phyloP scores from a whole-genome alignment of 108 stramenopile genomes.

The Conticribra weissflogii region DNA sequence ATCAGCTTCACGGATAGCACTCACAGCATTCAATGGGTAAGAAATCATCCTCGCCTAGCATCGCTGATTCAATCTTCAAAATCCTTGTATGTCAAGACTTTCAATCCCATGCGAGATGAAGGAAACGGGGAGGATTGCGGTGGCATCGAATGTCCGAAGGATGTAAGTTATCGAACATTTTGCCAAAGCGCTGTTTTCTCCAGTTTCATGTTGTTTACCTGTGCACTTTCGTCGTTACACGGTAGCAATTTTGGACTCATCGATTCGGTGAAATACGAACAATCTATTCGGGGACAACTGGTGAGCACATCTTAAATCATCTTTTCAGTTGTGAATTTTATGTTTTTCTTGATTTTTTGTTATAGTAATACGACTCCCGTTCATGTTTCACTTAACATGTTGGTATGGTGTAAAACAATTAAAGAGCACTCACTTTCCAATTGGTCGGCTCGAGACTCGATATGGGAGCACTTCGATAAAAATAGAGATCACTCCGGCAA shows the following conservation, averaged over 20 bases:
- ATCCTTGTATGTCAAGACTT: constrained; percentile 44
- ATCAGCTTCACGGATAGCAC: constrained; percentile 84
- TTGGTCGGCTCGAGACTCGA: constrained; percentile 61
- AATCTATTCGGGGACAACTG: constrained; percentile 72
- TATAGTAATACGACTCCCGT: no score
- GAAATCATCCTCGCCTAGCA: constrained; percentile 35
- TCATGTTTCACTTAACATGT: no score
- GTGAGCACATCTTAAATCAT: no score
- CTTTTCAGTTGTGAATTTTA: no score
- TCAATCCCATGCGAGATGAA: constrained; percentile 47
- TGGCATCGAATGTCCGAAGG: constrained; percentile 51
- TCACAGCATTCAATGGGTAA: constrained; percentile 78
- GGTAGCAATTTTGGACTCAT: constrained; percentile 69
- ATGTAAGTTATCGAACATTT: constrained; percentile 1
- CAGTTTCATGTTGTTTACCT: neutral
- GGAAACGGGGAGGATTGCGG: constrained; percentile 12
- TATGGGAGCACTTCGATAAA: constrained; percentile 83
- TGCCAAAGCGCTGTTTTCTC: neutral
- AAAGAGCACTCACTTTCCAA: constrained; percentile 76
- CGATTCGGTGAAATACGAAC: constrained; percentile 74
- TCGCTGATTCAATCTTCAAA: constrained; percentile 45
- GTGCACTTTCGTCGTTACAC: no score
- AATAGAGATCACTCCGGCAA: no score
- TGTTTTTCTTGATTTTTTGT: no score
- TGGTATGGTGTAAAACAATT: no score